Percentiles rank a stretch among this genome's conserved stretches.
Evolutionary conservation across 139 green algal genomes (phyloP).

Genomic region (Coccomyxa sp.): DNA sequence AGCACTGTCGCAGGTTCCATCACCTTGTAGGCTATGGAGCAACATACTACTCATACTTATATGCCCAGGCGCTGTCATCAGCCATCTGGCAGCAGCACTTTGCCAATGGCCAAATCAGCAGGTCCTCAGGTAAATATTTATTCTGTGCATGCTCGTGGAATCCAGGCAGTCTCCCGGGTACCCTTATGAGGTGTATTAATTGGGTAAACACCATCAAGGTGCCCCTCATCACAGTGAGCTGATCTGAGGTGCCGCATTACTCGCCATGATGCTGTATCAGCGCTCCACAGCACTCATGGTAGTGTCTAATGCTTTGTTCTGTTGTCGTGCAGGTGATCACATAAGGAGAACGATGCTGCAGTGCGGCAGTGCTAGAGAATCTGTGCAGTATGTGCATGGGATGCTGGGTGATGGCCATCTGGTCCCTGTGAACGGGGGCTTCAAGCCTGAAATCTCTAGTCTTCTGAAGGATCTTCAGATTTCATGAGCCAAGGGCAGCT

Average conservation of each 20-base stretch:
- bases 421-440: background rate
- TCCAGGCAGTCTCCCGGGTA: background rate
- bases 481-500: background rate
- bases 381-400: background rate
- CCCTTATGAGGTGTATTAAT: background rate
- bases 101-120: conserved; percentile 35
- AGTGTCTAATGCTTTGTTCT: background rate
- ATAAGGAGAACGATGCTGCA: background rate
- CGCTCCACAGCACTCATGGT: background rate
- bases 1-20: conserved; percentile 37
- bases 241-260: background rate
- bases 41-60: conserved; percentile 82
- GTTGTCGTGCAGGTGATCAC: background rate
- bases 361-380: background rate
- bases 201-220: background rate
- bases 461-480: background rate
- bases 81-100: conserved; percentile 59
- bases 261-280: background rate
- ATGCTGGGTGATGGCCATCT: background rate
- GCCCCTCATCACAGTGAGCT: background rate
- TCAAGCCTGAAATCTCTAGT: background rate
- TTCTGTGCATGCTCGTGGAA: background rate
- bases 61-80: conserved; percentile 61
- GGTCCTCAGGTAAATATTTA: conserved; percentile 18
- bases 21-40: conserved; percentile 79